Percentiles rank a stretch among this genome's conserved stretches.
These are phyloP conservation scores for Wickerhamiella galacta DNA, from an alignment of 805 yeast species.

Conservation along the genomic window DNA sequence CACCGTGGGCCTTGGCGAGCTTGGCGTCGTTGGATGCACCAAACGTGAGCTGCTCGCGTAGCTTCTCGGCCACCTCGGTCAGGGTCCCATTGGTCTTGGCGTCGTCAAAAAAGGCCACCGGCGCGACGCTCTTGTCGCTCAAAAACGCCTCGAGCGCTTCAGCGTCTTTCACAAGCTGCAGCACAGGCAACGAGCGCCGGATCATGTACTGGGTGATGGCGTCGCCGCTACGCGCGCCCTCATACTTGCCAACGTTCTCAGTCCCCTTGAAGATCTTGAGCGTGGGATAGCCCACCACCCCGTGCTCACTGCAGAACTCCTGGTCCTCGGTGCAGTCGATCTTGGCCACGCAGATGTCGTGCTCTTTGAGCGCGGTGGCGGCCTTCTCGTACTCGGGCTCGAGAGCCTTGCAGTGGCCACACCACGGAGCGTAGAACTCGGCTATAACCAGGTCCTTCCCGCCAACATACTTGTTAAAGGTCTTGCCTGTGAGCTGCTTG, in stretches of 20 bases:
- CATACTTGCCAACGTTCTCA: conserved; percentile 41
- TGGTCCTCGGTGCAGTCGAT: conserved; percentile 78
- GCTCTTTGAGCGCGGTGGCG: conserved; percentile 10
- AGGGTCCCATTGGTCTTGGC: conserved; percentile 39
- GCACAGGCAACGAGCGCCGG: conserved; percentile 69
- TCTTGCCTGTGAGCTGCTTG: conserved; percentile 51
- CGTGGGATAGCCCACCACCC: conserved; percentile 72
- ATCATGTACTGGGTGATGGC: conserved; percentile 66
- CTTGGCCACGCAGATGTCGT: conserved; percentile 38
- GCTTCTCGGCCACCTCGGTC: conserved; percentile 40
- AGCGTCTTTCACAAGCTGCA: conserved; percentile 31
- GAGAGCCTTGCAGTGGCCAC: conserved; percentile 62
- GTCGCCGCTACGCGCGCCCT: conserved; percentile 70
- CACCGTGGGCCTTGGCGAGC: conserved; percentile 26
- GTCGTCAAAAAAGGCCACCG: conserved; percentile 37
- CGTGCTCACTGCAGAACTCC: conserved; percentile 47
- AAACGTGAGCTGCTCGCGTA: conserved; percentile 51
- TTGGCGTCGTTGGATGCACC: conserved; percentile 27
- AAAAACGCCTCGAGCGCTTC: conserved; percentile 35
- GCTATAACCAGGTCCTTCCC: conserved; percentile 67
- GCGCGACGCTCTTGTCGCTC: conserved; percentile 25
- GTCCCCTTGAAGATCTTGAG: conserved; percentile 46
- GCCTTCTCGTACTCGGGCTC: conserved; percentile 24
- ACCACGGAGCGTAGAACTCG: conserved; percentile 95
- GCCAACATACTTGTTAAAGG: conserved; percentile 47